Conservation (phyloP, 2,329 filamentous ascomycete species). For the Claviceps sp. region DNA sequence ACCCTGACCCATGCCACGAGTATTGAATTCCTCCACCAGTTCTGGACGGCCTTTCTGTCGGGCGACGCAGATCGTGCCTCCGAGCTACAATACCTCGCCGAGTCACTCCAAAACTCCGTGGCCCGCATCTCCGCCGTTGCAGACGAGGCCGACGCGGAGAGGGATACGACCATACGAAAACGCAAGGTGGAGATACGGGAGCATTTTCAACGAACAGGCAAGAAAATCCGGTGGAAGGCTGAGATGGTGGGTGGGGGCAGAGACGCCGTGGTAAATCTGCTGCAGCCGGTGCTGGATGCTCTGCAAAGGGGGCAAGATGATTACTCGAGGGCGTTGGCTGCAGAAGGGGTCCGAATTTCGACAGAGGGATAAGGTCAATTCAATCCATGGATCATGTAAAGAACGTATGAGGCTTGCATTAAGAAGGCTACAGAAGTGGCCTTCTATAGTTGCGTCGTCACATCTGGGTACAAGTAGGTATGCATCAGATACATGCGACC, state of each 20-base stretch:
- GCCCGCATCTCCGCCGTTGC: constrained; percentile 72
- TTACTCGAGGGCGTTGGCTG: constrained; percentile 58
- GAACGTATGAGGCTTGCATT: too few species aligned
- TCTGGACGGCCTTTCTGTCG: constrained; percentile 86
- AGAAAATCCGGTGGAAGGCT: constrained; percentile 57
- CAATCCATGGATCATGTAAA: too few species aligned
- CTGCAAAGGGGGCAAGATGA: constrained; percentile 56
- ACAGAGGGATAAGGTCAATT: constrained; percentile 23
- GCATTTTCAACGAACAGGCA: constrained; percentile 58
- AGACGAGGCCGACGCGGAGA: constrained; percentile 63
- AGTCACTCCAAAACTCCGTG: constrained; percentile 65
- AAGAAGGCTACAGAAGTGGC: too few species aligned
- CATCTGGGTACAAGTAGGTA: too few species aligned
- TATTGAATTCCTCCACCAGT: constrained; percentile 91
- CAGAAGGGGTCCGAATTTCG: constrained; percentile 39
- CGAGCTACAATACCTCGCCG: constrained; percentile 70
- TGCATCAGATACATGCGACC: too few species aligned
- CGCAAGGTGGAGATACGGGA: constrained; percentile 59
- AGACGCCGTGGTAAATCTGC: constrained; percentile 60
- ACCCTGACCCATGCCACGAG: constrained; percentile 76
- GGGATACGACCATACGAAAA: constrained; percentile 50
- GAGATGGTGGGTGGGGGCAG: constrained; percentile 60
- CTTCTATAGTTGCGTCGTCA: too few species aligned
- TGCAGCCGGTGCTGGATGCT: constrained; percentile 60
- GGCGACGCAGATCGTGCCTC: constrained; percentile 68